Base-by-base conservation (phyloP, 257 asterid genomes). In the Handroanthus guayacan region DNA sequence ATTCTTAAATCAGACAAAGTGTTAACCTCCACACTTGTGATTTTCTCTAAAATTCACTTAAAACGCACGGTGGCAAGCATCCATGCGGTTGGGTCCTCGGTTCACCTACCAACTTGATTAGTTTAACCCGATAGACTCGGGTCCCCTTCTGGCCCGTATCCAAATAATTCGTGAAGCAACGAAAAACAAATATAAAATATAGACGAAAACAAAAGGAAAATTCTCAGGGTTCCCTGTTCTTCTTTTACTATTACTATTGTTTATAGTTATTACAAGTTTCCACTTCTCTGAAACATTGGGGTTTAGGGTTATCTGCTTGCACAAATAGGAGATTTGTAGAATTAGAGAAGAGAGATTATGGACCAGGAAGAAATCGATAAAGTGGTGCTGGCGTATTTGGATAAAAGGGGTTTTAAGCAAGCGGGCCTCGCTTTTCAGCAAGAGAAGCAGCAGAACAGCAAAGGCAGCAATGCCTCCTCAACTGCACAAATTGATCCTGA, bases 311-410 rank as follows among this genome's bases (percentile, higher is more conserved):
- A 13, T 10, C 76, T 48, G 61, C 50, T 2, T 54, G 58, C 58
- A 67, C 58, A 67, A 54, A 71, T 71, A 17, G 67, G 14, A 69
- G 68, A 12, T 67, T 31, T n/a, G 9, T 54, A 54, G 61, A 54
- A 54, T 16, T 52, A 34, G 48, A 67, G 14, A 8, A n/a, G 71
- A 60, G 81, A 58, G 39, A 55, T 25, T 73, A 94, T 95, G 99
- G 97, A 92, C 66, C 92, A 84, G 62, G 98, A 88, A 54, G 97
- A 92, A 57, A 85, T 95, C 34, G 97, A 92, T 69, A 92, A 89
- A 70, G 95, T 90, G 64, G 97, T 95, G 14, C 34, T 89, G 20
- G 92, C 95, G 2, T 95, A 92, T 84, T 78, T 95, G 81, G 93
- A 89, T 66, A 89, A 88, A 79, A 84, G 92, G 87, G 99, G 99